Percentiles rank a stretch among this genome's conserved stretches.
These are phyloP conservation scores for Hygrocybe coccinea DNA, from an alignment of 768 basidiomycete species.

Conservation along the genomic window DNA sequence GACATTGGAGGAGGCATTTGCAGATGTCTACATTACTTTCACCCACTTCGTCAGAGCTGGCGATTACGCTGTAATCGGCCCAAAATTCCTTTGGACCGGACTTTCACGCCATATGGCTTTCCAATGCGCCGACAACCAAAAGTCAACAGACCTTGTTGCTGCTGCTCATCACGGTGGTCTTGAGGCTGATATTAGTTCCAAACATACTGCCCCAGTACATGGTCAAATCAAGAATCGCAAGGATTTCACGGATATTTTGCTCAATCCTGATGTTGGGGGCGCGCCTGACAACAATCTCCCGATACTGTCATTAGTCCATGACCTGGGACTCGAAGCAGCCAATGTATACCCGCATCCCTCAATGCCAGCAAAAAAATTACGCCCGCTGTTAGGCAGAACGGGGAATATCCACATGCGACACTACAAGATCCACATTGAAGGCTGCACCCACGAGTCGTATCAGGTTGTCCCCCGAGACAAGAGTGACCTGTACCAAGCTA, in stretches of 20 bases:
- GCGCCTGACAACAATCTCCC: background rate
- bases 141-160: constrained; percentile 2
- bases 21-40: constrained; percentile 1
- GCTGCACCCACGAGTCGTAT: constrained; percentile 1
- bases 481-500: background rate
- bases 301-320: background rate
- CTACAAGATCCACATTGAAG: constrained; percentile 7
- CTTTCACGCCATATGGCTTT: background rate
- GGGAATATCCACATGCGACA: constrained; percentile 2
- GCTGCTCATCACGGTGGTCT: constrained; percentile 2
- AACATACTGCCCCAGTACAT: background rate
- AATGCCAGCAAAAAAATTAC: background rate
- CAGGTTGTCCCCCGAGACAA: background rate
- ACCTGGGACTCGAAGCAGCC: background rate
- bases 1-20: background rate
- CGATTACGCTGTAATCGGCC: background rate
- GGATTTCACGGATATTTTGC: background rate
- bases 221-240: constrained; percentile 1
- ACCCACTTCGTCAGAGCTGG: constrained; percentile 1
- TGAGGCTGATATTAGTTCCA: background rate
- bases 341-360: background rate
- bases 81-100: background rate
- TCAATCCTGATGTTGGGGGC: constrained; percentile 2
- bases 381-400: background rate
- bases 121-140: constrained; percentile 1